phyloP scores from a whole-genome alignment of 176 grass and related monocot genomes.

The Carex scoparia region DNA sequence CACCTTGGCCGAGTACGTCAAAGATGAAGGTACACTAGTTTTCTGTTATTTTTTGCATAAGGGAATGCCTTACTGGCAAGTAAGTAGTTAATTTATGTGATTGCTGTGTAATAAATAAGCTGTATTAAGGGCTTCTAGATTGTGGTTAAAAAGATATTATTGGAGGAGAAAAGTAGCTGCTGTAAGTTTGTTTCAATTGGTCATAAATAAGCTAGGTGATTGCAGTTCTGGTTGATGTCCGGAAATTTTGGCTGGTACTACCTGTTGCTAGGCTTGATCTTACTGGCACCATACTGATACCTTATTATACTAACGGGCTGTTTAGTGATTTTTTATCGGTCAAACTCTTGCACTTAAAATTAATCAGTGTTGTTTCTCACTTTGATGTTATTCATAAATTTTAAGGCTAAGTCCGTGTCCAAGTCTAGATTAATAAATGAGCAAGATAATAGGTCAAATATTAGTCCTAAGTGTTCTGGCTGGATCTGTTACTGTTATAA shows the following conservation, averaged over 20 bases:
- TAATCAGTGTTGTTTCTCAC: not conserved
- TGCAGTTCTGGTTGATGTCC: not conserved
- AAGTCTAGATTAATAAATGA: not conserved
- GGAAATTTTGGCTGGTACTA: not conserved
- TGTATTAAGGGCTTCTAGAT: not conserved
- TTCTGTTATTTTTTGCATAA: not conserved
- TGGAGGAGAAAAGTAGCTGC: not conserved
- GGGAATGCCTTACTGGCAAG: not conserved
- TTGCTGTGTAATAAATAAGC: not conserved
- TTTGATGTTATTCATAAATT: not conserved
- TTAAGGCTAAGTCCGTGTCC: not conserved
- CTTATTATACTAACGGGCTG: no score
- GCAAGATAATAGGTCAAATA: not conserved
- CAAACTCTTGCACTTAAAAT: not conserved
- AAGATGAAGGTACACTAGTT: conserved; percentile 54
- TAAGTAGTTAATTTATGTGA: not conserved
- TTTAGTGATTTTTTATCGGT: not conserved
- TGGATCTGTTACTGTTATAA: not conserved
- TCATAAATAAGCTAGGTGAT: not conserved
- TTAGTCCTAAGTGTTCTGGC: not conserved
- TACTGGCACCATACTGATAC: not conserved
- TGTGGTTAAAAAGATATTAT: not conserved
- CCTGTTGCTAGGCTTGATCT: not conserved
- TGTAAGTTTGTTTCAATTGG: not conserved
- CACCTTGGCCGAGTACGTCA: conserved; percentile 69